Percentiles rank a stretch among this genome's conserved stretches.
These are phyloP conservation scores for Dalbergia cochinchinensis DNA, from an alignment of 306 rosid species.

Conservation along the genomic window DNA sequence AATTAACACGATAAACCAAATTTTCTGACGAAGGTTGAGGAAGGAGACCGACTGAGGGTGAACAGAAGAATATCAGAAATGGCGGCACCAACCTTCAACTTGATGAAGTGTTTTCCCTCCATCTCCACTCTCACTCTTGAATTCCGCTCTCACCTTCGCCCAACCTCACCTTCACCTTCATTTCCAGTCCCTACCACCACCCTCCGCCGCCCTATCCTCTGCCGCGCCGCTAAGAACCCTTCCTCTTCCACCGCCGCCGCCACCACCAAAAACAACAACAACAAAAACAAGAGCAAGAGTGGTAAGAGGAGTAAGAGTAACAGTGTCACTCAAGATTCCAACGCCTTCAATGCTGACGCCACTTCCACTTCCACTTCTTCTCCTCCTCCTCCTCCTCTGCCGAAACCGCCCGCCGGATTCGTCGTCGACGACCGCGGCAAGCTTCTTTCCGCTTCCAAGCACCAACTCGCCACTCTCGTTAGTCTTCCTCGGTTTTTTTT, in stretches of 20 bases:
- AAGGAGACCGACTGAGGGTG: too few species aligned
- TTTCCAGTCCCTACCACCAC: background rate
- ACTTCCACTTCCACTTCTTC: slow-evolving; percentile 43
- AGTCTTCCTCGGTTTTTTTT: slow-evolving; percentile 30
- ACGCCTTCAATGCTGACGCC: background rate
- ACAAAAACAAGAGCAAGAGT: background rate
- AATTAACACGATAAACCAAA: too few species aligned
- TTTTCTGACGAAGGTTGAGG: too few species aligned
- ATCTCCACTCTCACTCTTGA: background rate
- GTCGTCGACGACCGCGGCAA: slow-evolving; percentile 78
- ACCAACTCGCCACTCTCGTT: slow-evolving; percentile 77
- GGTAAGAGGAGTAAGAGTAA: background rate
- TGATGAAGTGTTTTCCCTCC: slow-evolving; percentile 38
- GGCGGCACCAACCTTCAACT: background rate
- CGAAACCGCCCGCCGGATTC: slow-evolving; percentile 91
- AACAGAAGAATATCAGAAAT: background rate
- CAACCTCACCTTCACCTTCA: slow-evolving; percentile 1
- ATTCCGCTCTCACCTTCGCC: background rate
- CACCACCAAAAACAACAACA: background rate
- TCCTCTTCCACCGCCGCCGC: slow-evolving; percentile 18
- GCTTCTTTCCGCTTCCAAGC: slow-evolving; percentile 64
- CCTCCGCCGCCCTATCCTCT: background rate
- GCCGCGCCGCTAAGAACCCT: slow-evolving; percentile 35
- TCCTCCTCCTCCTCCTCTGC: slow-evolving; percentile 59
- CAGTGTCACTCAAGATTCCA: background rate